phyloP scores from a whole-genome alignment of 768 basidiomycete genomes.

The Multifurca ochricompacta region DNA sequence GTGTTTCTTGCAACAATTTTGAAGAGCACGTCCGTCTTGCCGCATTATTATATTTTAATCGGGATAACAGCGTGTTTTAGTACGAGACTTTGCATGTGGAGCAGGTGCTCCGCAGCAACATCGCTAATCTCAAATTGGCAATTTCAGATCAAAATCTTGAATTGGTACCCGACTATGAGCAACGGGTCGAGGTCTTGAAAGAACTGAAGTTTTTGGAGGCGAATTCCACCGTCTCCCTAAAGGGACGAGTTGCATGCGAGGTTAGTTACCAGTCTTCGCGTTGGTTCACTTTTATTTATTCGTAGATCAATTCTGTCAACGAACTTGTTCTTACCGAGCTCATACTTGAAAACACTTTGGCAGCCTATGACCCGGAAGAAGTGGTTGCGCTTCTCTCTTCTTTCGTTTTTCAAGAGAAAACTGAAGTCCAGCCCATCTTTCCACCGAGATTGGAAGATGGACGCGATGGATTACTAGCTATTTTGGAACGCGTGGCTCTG shows the following conservation, averaged over 20 bases:
- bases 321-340: conserved; percentile 95
- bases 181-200: conserved; percentile 83
- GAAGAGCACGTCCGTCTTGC: conserved; percentile 57
- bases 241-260: conserved; percentile 98
- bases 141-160: conserved; percentile 97
- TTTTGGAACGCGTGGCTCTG: conserved; percentile 69
- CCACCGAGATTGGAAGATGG: conserved; percentile 77
- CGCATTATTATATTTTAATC: not conserved
- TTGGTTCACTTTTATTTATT: not conserved
- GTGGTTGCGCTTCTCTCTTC: conserved; percentile 93
- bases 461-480: conserved; percentile 63
- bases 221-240: conserved; percentile 89
- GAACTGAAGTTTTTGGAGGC: conserved; percentile 92
- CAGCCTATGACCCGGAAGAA: conserved; percentile 87
- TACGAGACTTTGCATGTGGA: conserved; percentile 69
- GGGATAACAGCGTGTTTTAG: conserved; percentile 35
- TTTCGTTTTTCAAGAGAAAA: conserved; percentile 98
- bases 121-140: conserved; percentile 70
- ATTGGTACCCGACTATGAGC: conserved; percentile 94
- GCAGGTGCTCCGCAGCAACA: conserved; percentile 63
- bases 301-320: conserved; percentile 96
- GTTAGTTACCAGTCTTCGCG: conserved; percentile 39
- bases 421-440: conserved; percentile 78
- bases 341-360: conserved; percentile 91
- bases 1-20: conserved; percentile 60